Evolutionary conservation across 768 basidiomycete genomes (phyloP).

Genomic region (Mycena galericulata): DNA sequence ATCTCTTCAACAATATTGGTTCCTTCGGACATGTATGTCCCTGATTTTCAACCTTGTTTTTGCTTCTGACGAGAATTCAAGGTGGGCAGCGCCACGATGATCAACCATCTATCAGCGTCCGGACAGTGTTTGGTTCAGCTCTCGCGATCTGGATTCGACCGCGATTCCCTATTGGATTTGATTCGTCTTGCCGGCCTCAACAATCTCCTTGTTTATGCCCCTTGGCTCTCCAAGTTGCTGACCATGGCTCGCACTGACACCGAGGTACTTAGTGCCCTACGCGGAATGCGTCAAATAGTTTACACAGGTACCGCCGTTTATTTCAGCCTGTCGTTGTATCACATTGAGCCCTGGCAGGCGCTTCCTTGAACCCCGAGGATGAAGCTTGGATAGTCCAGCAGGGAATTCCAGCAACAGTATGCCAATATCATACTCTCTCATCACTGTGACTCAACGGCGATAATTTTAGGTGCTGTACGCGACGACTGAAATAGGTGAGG

Average conservation of each 20-base stretch:
- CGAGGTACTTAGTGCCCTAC: slow-evolving; percentile 28
- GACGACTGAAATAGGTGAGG: slow-evolving; percentile 18
- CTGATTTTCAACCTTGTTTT: too few relatives aligned
- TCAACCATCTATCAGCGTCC: background rate
- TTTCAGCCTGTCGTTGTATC: too few relatives aligned
- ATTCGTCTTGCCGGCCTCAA: background rate
- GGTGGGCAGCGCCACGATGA: too few relatives aligned
- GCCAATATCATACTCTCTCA: too few relatives aligned
- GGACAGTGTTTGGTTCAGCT: background rate
- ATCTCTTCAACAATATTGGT: slow-evolving; percentile 11
- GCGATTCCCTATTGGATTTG: background rate
- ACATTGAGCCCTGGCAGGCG: slow-evolving; percentile 17
- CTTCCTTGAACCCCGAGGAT: slow-evolving; percentile 31
- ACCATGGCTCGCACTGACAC: slow-evolving; percentile 24
- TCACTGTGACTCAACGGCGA: too few relatives aligned
- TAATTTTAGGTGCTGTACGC: background rate
- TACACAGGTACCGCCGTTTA: slow-evolving; percentile 16
- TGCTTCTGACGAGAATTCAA: too few relatives aligned
- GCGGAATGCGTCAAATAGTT: slow-evolving; percentile 31
- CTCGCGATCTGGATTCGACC: background rate
- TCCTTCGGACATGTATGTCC: background rate
- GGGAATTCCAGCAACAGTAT: too few relatives aligned
- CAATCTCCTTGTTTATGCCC: slow-evolving; percentile 31
- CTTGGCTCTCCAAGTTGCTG: slow-evolving; percentile 34
- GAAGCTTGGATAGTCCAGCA: slow-evolving; percentile 35